Evolutionary conservation across 2,329 filamentous ascomycete species (phyloP).

Genomic region (Alternaria arbusti): DNA sequence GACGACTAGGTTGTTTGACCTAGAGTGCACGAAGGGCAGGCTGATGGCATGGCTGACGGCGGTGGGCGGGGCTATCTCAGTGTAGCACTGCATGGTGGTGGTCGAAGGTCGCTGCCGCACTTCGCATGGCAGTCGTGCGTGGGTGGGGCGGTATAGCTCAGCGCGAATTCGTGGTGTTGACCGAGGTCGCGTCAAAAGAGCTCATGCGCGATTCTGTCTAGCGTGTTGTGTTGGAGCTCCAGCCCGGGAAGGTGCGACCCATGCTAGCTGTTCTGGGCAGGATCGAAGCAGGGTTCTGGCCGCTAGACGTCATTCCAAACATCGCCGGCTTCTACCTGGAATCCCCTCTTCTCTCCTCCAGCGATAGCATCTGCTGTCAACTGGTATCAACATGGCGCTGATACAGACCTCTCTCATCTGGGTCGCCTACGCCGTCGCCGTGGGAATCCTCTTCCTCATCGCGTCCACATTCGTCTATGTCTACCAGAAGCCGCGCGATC

Average conservation of each 20-base stretch:
- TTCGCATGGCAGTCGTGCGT: constrained; percentile 24
- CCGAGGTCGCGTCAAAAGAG: constrained; percentile 24
- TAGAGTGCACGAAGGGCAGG: constrained; percentile 76
- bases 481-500: constrained; percentile 88
- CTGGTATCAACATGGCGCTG: constrained; percentile 62
- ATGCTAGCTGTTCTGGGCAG: not conserved
- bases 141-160: not conserved
- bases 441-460: constrained; percentile 76
- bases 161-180: constrained; percentile 13
- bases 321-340: not conserved
- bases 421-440: constrained; percentile 86
- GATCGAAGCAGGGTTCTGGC: not conserved
- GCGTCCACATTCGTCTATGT: constrained; percentile 86
- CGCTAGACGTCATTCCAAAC: not conserved
- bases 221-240: constrained; percentile 13
- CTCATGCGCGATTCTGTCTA: constrained; percentile 12
- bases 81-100: constrained; percentile 88
- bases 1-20: constrained; percentile 84
- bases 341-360: not conserved
- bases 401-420: constrained; percentile 92
- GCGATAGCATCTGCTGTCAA: not conserved
- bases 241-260: constrained; percentile 9
- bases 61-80: constrained; percentile 91
- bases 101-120: not conserved
- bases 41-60: constrained; percentile 88